Conservation (phyloP, 169 alveolate genomes). For the Eimeria maxima region DNA sequence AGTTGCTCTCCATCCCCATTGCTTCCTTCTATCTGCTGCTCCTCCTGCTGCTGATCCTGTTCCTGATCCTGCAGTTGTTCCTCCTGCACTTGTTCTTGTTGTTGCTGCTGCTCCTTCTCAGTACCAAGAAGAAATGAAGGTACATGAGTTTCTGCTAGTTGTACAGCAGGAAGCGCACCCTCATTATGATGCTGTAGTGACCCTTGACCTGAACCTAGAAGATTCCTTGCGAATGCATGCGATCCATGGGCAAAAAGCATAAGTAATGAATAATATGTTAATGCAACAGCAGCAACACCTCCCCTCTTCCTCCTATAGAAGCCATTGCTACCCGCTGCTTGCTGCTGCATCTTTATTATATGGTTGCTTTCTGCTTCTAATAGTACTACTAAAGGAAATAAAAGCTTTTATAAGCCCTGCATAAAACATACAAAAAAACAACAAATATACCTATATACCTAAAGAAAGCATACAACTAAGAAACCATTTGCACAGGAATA, state of each 20-base stretch:
- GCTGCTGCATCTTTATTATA: neutral
- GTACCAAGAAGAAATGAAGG: neutral
- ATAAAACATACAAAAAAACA: neutral
- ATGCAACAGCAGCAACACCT: neutral
- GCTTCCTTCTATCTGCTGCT: neutral
- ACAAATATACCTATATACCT: neutral
- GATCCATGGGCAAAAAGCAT: neutral
- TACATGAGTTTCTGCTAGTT: neutral
- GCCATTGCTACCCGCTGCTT: neutral
- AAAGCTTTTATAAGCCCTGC: neutral
- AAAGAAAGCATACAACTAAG: neutral
- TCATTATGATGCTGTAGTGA: neutral
- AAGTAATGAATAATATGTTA: neutral
- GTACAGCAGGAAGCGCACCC: neutral
- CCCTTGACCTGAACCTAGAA: conserved; percentile 1
- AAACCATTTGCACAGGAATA: too few relatives aligned
- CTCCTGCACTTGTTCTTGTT: neutral
- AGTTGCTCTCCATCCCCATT: neutral
- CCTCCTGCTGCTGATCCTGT: neutral
- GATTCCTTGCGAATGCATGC: neutral
- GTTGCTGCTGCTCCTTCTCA: neutral
- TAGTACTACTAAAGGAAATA: too few relatives aligned
- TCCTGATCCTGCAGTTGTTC: neutral
- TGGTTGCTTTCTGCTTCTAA: neutral
- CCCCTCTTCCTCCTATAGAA: neutral